Conservation (phyloP, 805 yeast genomes). For the Kuraishia cidri region DNA sequence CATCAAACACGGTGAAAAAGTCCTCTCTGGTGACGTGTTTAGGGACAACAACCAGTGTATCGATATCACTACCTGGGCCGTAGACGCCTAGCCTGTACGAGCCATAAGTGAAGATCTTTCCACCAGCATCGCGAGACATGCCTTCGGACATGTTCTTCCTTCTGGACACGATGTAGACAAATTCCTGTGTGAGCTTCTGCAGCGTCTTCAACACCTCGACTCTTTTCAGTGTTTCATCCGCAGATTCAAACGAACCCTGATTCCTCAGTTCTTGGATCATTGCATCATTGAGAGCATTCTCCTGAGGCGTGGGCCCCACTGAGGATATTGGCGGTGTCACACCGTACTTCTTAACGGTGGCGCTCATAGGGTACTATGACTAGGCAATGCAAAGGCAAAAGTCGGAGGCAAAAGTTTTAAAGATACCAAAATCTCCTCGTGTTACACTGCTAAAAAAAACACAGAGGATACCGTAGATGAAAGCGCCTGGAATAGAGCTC, state of each 20-base stretch:
- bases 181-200: slow-evolving; percentile 70
- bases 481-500: no score
- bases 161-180: slow-evolving; percentile 74
- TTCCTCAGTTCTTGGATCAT: slow-evolving; percentile 71
- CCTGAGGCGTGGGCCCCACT: slow-evolving; percentile 80
- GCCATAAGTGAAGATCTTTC: slow-evolving; percentile 94
- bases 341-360: slow-evolving; percentile 49
- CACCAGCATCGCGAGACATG: slow-evolving; percentile 96
- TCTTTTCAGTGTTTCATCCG: slow-evolving; percentile 73
- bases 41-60: slow-evolving; percentile 93
- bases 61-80: slow-evolving; percentile 98
- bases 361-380: no score
- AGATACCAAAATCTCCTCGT: no score
- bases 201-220: slow-evolving; percentile 62
- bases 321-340: slow-evolving; percentile 79
- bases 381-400: no score
- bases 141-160: slow-evolving; percentile 92
- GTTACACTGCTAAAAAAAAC: no score
- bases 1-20: slow-evolving; percentile 76
- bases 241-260: slow-evolving; percentile 86
- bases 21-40: slow-evolving; percentile 89
- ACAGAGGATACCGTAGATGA: no score
- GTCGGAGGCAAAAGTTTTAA: no score
- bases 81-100: slow-evolving; percentile 92
- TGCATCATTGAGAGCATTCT: slow-evolving; percentile 64